Evolutionary conservation across 1,284 basidiomycete species (phyloP).

Genomic region (Lentinus polychrous): DNA sequence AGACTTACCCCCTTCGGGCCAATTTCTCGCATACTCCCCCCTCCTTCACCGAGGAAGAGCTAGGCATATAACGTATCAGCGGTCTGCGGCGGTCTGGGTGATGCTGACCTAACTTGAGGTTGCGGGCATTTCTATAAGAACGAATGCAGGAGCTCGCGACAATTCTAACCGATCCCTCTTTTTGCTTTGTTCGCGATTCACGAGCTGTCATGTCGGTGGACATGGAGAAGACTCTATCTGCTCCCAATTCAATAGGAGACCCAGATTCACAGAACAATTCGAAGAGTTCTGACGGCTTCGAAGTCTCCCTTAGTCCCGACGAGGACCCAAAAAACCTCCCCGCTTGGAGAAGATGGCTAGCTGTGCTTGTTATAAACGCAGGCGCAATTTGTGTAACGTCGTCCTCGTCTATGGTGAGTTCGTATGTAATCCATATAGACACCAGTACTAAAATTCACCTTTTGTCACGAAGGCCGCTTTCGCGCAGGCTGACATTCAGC

Average conservation of each 20-base stretch:
- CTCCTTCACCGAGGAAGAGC: no score
- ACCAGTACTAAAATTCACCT: neutral
- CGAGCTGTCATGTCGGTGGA: slow-evolving; percentile 7
- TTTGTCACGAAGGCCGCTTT: slow-evolving; percentile 44
- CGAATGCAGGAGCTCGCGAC: no score
- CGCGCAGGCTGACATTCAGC: slow-evolving; percentile 54
- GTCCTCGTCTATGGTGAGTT: slow-evolving; percentile 59
- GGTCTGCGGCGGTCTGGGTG: no score
- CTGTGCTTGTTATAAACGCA: slow-evolving; percentile 44
- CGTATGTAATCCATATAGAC: neutral
- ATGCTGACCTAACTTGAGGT: no score
- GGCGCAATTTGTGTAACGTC: slow-evolving; percentile 62
- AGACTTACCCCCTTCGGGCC: no score
- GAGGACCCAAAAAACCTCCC: slow-evolving; percentile 48
- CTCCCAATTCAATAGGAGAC: neutral
- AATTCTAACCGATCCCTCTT: no score
- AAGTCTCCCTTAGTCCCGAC: slow-evolving; percentile 34
- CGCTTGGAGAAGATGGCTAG: slow-evolving; percentile 48
- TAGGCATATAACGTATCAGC: no score
- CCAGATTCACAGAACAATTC: neutral
- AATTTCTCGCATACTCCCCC: no score
- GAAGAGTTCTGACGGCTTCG: slow-evolving; percentile 7
- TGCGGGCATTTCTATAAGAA: no score
- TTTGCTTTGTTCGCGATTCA: no score
- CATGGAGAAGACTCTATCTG: slow-evolving; percentile 9